Percentiles rank a stretch among this genome's conserved stretches.
Conservation (phyloP, 495 filamentous ascomycete species). For the Talaromyces stipitatus region DNA sequence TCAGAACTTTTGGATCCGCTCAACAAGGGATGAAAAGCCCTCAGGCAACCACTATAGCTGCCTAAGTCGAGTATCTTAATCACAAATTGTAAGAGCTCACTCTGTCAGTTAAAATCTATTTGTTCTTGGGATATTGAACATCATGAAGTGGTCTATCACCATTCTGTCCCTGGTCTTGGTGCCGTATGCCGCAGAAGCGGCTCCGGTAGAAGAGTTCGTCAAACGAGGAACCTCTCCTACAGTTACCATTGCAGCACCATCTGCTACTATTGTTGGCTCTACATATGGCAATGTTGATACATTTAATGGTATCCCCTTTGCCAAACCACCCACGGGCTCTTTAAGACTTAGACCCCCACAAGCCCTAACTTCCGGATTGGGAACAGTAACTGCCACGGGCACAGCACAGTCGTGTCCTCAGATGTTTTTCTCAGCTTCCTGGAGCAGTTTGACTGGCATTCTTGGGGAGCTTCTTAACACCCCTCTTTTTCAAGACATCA, state of each 20-base stretch:
- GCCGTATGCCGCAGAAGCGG: background rate
- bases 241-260: constrained; percentile 12
- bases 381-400: constrained; percentile 43
- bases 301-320: constrained; percentile 62
- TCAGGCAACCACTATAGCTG: background rate
- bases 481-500: background rate
- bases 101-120: too few relatives aligned
- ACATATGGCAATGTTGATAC: constrained; percentile 28
- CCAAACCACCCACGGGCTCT: constrained; percentile 48
- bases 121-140: background rate
- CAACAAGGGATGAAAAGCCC: background rate
- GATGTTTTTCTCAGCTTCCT: constrained; percentile 18
- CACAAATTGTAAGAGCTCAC: background rate
- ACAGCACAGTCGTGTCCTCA: constrained; percentile 48
- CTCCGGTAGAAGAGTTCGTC: background rate
- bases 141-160: background rate
- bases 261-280: constrained; percentile 45
- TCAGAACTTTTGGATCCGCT: background rate
- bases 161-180: background rate
- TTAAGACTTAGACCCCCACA: constrained; percentile 54
- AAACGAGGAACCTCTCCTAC: background rate
- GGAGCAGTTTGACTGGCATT: constrained; percentile 22
- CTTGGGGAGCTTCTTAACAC: constrained; percentile 36
- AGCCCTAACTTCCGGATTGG: constrained; percentile 39
- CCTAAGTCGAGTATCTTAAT: background rate